Percentiles rank a stretch among this genome's conserved stretches.
Conservation (phyloP, 2,329 filamentous ascomycete species). For the Ophiostoma quercus region DNA sequence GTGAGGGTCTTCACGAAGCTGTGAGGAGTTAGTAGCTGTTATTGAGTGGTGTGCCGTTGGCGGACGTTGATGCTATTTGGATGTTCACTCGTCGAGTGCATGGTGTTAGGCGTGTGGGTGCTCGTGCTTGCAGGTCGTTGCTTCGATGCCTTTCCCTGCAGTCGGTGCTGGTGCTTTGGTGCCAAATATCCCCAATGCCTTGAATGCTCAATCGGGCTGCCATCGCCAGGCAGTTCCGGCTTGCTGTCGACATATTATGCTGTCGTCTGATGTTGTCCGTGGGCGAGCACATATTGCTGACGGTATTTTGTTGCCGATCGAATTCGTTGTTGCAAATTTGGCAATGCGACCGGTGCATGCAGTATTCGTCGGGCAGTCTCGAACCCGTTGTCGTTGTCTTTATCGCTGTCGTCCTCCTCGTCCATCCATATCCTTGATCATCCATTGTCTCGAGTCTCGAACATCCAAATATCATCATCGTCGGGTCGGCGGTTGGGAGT, state of each 20-base stretch:
- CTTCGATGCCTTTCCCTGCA: not conserved
- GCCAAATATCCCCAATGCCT: too few relatives aligned
- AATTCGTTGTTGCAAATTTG: not conserved
- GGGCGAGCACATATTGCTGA: not conserved
- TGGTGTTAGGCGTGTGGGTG: too few relatives aligned
- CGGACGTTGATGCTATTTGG: not conserved
- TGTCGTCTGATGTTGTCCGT: not conserved
- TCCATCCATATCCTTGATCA: not conserved
- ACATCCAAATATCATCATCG: constrained; percentile 15
- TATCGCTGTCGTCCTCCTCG: not conserved
- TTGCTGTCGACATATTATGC: not conserved
- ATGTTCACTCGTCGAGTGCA: not conserved
- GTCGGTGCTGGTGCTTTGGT: not conserved
- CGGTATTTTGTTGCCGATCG: not conserved
- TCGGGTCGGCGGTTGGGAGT: not conserved
- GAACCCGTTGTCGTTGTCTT: not conserved
- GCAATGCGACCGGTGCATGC: not conserved
- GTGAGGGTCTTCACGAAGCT: constrained; percentile 99
- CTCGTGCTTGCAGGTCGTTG: too few relatives aligned
- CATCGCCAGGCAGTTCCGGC: not conserved
- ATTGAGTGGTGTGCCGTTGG: not conserved
- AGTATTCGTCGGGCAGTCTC: not conserved
- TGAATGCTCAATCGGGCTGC: not conserved
- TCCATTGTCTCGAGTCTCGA: constrained; percentile 15
- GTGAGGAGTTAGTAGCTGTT: constrained; percentile 29